phyloP scores from a whole-genome alignment of 352 stramenopile genomes.

The Phytophthora pistaciae region DNA sequence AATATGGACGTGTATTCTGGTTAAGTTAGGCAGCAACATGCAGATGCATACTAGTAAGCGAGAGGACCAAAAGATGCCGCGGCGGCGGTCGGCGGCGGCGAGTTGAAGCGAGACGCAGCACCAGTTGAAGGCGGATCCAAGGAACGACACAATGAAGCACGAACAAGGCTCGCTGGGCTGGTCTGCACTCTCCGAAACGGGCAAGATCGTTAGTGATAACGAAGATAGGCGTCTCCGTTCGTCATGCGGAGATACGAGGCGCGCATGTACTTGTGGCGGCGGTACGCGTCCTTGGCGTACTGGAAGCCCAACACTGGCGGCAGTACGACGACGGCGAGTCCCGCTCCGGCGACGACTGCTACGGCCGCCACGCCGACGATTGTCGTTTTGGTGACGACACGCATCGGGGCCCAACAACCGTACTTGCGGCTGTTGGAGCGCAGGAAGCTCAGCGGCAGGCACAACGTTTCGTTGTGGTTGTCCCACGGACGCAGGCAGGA shows the following conservation, averaged over 20 bases:
- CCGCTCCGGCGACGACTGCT: slow-evolving; percentile 59
- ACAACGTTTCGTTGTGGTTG: slow-evolving; percentile 80
- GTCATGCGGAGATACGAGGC: slow-evolving; percentile 43
- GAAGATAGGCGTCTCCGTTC: slow-evolving; percentile 35
- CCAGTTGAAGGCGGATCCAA: slow-evolving; percentile 9
- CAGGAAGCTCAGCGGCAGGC: slow-evolving; percentile 71
- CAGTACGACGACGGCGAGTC: slow-evolving; percentile 73
- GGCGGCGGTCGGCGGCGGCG: neutral
- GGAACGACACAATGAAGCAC: slow-evolving; percentile 15
- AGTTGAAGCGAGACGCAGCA: slow-evolving; percentile 14
- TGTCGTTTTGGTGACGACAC: slow-evolving; percentile 74
- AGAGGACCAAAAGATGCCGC: slow-evolving; percentile 4
- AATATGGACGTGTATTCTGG: slow-evolving; percentile 18
- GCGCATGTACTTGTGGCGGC: slow-evolving; percentile 48
- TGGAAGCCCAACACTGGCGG: slow-evolving; percentile 75
- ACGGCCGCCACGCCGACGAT: slow-evolving; percentile 63
- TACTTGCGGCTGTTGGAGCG: slow-evolving; percentile 73
- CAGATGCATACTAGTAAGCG: slow-evolving; percentile 13
- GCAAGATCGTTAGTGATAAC: slow-evolving; percentile 23
- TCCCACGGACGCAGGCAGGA: slow-evolving; percentile 74
- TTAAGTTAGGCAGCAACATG: slow-evolving; percentile 30
- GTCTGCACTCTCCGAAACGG: slow-evolving; percentile 5
- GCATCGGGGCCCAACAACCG: slow-evolving; percentile 71
- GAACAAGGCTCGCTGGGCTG: slow-evolving; percentile 2
- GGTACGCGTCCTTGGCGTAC: slow-evolving; percentile 58